phyloP scores from a whole-genome alignment of 2,329 filamentous ascomycete genomes.

The Sordariomycetes sp. region DNA sequence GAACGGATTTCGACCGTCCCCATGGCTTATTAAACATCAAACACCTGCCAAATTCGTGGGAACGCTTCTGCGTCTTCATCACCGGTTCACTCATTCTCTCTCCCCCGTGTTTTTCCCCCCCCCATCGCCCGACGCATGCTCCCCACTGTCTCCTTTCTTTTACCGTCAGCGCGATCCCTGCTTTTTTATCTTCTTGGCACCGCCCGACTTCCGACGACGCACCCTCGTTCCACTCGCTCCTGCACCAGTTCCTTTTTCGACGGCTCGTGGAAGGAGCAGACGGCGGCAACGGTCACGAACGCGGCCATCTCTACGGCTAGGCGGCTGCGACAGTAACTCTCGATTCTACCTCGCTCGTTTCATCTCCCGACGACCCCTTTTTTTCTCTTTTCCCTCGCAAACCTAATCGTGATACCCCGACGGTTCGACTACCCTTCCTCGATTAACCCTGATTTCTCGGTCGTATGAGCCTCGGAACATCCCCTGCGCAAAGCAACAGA shows the following conservation, averaged over 20 bases:
- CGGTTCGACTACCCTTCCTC: neutral
- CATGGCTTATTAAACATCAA: neutral
- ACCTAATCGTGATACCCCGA: neutral
- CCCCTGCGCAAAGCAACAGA: constrained; percentile 2
- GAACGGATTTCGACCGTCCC: neutral
- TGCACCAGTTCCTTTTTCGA: neutral
- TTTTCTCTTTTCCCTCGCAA: neutral
- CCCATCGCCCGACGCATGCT: no score
- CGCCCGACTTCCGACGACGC: neutral
- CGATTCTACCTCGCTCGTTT: neutral
- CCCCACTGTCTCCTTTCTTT: neutral
- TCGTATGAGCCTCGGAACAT: neutral
- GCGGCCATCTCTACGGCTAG: neutral
- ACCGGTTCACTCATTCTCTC: neutral
- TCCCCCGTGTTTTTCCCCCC: neutral
- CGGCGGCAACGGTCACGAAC: neutral
- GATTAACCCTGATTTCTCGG: neutral
- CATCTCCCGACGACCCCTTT: neutral
- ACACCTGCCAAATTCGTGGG: neutral
- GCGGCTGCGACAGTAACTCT: neutral
- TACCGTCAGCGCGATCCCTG: constrained; percentile 4
- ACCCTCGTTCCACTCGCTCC: neutral
- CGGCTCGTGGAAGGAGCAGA: neutral
- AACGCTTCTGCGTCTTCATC: neutral
- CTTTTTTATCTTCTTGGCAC: constrained; percentile 7